Conservation (phyloP, 139 green algal species). For the Chlamydomonas applanata region DNA sequence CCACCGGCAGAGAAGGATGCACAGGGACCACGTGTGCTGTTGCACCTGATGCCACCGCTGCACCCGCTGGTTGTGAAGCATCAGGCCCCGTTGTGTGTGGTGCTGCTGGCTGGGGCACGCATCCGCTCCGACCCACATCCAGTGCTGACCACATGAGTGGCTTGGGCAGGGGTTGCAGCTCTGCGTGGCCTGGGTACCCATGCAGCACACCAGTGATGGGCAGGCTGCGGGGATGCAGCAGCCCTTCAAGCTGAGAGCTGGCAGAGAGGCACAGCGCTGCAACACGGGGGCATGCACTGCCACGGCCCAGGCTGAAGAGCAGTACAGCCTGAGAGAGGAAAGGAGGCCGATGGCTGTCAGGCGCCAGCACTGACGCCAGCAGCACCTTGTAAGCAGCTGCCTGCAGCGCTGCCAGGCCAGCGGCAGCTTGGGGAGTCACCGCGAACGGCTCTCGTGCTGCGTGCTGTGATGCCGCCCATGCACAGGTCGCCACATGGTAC, state of each 20-base stretch:
- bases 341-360: background rate
- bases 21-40: too few relatives aligned
- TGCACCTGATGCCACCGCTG: background rate
- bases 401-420: background rate
- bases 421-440: background rate
- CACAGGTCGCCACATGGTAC: background rate
- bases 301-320: background rate
- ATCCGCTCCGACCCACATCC: background rate
- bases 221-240: slow-evolving; percentile 1
- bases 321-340: background rate
- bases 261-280: background rate
- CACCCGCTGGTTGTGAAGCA: background rate
- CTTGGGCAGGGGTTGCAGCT: background rate
- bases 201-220: background rate
- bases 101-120: background rate
- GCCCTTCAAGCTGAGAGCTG: background rate
- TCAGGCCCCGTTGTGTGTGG: background rate
- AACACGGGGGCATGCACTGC: background rate
- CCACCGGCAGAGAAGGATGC: too few relatives aligned
- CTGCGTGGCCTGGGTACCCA: background rate
- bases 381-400: background rate
- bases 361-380: background rate
- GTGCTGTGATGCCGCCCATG: background rate
- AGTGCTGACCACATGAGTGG: slow-evolving; percentile 1
- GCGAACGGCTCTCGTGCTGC: background rate